Evolutionary conservation across 1,284 basidiomycete genomes (phyloP).

Genomic region (Ustilago nuda): DNA sequence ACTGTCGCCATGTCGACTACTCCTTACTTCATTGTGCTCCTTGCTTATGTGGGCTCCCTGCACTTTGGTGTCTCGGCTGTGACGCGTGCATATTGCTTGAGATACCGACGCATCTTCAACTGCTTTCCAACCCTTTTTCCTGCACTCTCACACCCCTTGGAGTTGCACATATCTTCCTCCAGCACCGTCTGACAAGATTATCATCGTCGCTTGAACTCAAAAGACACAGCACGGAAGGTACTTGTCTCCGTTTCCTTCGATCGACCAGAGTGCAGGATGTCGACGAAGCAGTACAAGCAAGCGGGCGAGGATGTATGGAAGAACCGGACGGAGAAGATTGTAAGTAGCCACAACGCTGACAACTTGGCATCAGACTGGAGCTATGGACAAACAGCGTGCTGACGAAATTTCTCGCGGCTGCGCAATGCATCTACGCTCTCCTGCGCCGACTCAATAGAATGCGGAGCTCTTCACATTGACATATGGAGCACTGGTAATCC

Average conservation of each 20-base stretch:
- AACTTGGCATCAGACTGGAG: not conserved
- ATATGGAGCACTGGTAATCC: slow-evolving; percentile 96
- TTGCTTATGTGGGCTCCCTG: too few relatives aligned
- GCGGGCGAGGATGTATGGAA: slow-evolving; percentile 68
- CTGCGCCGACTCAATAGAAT: slow-evolving; percentile 72
- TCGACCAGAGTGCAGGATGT: slow-evolving; percentile 26
- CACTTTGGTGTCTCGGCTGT: too few relatives aligned
- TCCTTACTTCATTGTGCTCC: too few relatives aligned
- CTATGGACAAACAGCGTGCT: not conserved
- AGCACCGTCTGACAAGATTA: too few relatives aligned
- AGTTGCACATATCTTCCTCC: not conserved
- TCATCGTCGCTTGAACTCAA: not conserved
- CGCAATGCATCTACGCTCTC: not conserved
- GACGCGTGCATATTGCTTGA: too few relatives aligned
- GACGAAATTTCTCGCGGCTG: not conserved
- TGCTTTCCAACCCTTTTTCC: not conserved
- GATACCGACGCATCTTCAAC: not conserved
- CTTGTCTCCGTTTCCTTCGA: not conserved
- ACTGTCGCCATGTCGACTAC: too few relatives aligned
- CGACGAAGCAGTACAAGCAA: slow-evolving; percentile 64
- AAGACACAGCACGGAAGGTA: not conserved
- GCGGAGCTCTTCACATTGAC: slow-evolving; percentile 96
- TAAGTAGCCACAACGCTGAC: slow-evolving; percentile 28
- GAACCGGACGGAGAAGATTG: slow-evolving; percentile 68
- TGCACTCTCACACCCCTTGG: not conserved